phyloP scores from a whole-genome alignment of 257 asterid genomes.

The Solanum chilense region DNA sequence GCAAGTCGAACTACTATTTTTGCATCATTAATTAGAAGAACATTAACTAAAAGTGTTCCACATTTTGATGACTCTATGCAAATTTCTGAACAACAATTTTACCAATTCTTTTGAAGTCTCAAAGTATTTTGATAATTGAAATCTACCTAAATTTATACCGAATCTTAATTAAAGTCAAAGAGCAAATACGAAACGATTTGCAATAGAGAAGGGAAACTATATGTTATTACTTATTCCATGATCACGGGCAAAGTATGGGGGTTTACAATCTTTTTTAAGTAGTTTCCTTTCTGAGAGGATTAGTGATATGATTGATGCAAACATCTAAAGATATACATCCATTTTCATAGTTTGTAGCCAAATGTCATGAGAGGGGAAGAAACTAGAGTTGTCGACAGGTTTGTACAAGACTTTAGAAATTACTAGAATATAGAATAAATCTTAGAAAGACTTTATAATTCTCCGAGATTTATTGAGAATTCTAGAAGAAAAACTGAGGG shows the following conservation, averaged over 20 bases:
- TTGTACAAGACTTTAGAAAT: too few species aligned
- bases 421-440: too few species aligned
- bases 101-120: neutral
- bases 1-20: neutral
- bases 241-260: neutral
- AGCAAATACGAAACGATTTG: neutral
- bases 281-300: neutral
- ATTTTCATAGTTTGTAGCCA: neutral
- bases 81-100: neutral
- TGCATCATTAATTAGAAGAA: neutral
- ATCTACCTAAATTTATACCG: neutral
- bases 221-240: neutral
- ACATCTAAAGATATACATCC: neutral
- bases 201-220: neutral
- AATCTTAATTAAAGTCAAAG: neutral
- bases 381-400: too few species aligned
- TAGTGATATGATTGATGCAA: neutral
- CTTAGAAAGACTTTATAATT: too few species aligned
- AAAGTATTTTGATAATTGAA: neutral
- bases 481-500: too few species aligned
- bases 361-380: too few species aligned
- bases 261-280: neutral
- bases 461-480: too few species aligned
- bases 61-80: neutral
- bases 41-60: neutral